Conservation (phyloP, 805 yeast species). For the Candida ipomoeae region DNA sequence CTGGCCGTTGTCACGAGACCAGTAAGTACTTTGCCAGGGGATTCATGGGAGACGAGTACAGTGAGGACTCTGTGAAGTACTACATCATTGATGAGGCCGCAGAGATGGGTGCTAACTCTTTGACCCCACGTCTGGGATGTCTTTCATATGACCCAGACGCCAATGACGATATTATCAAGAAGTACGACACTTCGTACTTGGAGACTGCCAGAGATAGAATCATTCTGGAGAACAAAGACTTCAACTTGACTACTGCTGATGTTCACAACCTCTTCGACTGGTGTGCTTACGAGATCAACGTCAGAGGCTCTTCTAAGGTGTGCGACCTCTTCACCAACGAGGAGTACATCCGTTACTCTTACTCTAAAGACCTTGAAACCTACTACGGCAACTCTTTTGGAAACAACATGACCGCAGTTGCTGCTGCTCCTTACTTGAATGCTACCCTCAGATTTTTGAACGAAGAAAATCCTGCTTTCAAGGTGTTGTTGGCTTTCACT, state of each 20-base stretch:
- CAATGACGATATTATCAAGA: conserved; percentile 21
- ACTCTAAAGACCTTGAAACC: conserved; percentile 52
- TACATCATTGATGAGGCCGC: conserved; percentile 45
- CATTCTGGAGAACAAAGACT: conserved; percentile 50
- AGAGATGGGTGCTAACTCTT: conserved; percentile 52
- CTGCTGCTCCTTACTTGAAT: conserved; percentile 55
- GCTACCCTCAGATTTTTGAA: conserved; percentile 48
- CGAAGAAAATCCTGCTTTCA: conserved; percentile 40
- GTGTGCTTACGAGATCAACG: conserved; percentile 76
- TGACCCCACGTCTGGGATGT: conserved; percentile 52
- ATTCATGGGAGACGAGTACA: conserved; percentile 45
- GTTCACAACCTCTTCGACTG: conserved; percentile 49
- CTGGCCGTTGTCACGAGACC: conserved; percentile 53
- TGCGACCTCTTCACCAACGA: conserved; percentile 66
- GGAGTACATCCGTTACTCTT: conserved; percentile 61
- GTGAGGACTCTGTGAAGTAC: conserved; percentile 27
- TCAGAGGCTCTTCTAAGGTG: conserved; percentile 60
- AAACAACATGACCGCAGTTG: conserved; percentile 48
- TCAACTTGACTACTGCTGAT: conserved; percentile 50
- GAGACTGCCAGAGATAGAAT: conserved; percentile 54
- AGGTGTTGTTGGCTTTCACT: conserved; percentile 64
- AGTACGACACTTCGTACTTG: conserved; percentile 43
- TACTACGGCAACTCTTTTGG: conserved; percentile 68
- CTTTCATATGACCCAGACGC: conserved; percentile 31
- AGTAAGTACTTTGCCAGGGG: conserved; percentile 57